Conservation (phyloP, 2,329 filamentous ascomycete genomes). For the Cordyceps fumosorosea region DNA sequence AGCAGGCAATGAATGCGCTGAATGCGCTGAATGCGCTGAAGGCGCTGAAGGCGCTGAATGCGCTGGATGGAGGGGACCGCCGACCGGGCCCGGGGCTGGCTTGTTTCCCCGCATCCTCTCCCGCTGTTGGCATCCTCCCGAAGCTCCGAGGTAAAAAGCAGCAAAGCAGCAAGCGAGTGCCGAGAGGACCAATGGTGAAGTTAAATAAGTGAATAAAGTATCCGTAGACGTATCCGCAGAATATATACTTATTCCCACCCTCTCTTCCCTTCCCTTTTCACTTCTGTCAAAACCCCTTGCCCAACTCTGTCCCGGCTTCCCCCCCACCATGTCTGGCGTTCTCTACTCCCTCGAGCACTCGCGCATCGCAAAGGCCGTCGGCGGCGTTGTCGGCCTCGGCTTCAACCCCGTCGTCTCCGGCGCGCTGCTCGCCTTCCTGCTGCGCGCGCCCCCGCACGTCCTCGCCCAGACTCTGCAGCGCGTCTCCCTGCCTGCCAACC, state of each 20-base stretch:
- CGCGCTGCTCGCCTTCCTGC: slow-evolving; percentile 1
- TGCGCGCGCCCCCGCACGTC: not conserved
- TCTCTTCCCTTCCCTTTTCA: not conserved
- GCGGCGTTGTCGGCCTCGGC: not conserved
- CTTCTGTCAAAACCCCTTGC: not conserved
- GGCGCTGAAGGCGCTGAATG: no score
- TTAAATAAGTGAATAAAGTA: not conserved
- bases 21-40: not conserved
- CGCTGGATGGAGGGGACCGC: not conserved
- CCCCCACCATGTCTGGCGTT: not conserved
- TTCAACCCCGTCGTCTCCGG: slow-evolving; percentile 7
- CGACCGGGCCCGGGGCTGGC: not conserved
- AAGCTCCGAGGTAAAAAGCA: not conserved
- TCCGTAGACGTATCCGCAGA: no score
- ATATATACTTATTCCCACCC: not conserved
- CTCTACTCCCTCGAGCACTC: slow-evolving; percentile 6
- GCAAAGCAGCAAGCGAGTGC: no score
- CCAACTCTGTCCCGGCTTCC: not conserved
- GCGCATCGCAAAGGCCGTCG: not conserved
- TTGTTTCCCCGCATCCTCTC: not conserved
- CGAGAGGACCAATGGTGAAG: not conserved
- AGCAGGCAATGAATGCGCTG: not conserved
- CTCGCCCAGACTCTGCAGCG: slow-evolving; percentile 2
- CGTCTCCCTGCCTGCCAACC: slow-evolving; percentile 3
- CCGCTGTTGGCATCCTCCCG: not conserved